Conservation (phyloP, 441 rosid genomes). For the Populus hybrid region DNA sequence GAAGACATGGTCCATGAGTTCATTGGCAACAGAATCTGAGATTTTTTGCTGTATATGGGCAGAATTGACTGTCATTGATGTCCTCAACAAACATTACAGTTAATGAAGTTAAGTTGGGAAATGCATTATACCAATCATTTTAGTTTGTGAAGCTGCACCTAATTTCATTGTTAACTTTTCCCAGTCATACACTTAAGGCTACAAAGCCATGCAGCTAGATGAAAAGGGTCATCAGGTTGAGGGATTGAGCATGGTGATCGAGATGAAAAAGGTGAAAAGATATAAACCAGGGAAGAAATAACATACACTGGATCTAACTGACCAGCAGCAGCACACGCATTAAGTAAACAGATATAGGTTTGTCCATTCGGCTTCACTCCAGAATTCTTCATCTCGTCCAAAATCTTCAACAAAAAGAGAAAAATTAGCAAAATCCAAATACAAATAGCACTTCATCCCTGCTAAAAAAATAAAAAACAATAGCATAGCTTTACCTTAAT, state of each 20-base stretch:
- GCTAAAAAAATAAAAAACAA: neutral
- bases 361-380: conserved; percentile 92
- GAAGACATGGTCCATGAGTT: conserved; percentile 10
- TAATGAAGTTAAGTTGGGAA: neutral
- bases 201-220: neutral
- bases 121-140: neutral
- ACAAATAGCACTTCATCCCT: neutral
- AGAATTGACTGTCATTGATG: neutral
- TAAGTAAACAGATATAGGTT: conserved; percentile 76
- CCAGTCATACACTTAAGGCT: neutral
- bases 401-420: conserved; percentile 47
- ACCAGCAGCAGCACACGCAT: conserved; percentile 88
- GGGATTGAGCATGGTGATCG: conserved; percentile 13
- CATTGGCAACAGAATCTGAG: neutral
- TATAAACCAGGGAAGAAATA: conserved; percentile 23
- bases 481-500: conserved; percentile 43
- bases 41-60: neutral
- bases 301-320: conserved; percentile 79
- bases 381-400: conserved; percentile 86
- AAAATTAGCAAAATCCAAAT: neutral
- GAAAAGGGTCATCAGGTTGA: conserved; percentile 6
- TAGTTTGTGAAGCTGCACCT: neutral
- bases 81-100: neutral
- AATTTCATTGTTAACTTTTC: neutral
- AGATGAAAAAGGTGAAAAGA: conserved; percentile 9